Percentiles rank a stretch among this genome's conserved stretches.
phyloP scores from a whole-genome alignment of 371 early-diverging fungal genomes.

The Mucor saturninus region DNA sequence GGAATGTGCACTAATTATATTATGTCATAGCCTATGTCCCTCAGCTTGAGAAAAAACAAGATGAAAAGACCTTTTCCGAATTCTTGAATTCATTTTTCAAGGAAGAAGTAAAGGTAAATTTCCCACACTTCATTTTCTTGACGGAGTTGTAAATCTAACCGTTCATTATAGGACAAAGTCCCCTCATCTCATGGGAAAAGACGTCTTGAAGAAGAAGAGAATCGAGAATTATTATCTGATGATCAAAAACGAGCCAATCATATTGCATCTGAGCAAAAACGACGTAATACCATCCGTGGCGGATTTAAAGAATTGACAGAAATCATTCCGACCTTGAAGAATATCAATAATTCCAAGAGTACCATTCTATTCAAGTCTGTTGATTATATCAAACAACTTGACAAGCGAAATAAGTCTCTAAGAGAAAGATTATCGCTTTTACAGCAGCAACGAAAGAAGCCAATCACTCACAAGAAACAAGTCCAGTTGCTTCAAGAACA shows the following conservation, averaged over 20 bases:
- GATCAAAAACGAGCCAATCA: slow-evolving; percentile 85
- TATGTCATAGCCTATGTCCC: neutral
- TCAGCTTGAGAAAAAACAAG: neutral
- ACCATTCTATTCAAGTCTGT: slow-evolving; percentile 54
- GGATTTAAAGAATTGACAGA: slow-evolving; percentile 83
- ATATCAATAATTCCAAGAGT: slow-evolving; percentile 54
- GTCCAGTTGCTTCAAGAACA: slow-evolving; percentile 45
- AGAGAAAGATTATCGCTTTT: slow-evolving; percentile 14
- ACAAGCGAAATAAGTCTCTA: slow-evolving; percentile 39
- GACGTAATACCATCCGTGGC: slow-evolving; percentile 81
- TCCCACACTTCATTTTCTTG: slow-evolving; percentile 10
- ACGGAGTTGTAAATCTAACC: neutral
- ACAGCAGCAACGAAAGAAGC: slow-evolving; percentile 8
- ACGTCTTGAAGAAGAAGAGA: slow-evolving; percentile 14
- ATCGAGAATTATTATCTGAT: slow-evolving; percentile 49
- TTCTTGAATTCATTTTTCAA: slow-evolving; percentile 30
- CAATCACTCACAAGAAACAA: slow-evolving; percentile 24
- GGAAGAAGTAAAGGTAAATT: slow-evolving; percentile 10
- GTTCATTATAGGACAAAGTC: slow-evolving; percentile 12
- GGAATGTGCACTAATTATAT: neutral
- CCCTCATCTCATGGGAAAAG: slow-evolving; percentile 26
- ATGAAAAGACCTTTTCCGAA: slow-evolving; percentile 16
- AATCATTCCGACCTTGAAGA: slow-evolving; percentile 74
- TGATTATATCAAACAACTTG: slow-evolving; percentile 46
- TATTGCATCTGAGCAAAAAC: slow-evolving; percentile 87